Percentiles rank a stretch among this genome's conserved stretches.
These are phyloP conservation scores for Citropsis articulata DNA, from an alignment of 345 rosid genomes.

Conservation along the genomic window DNA sequence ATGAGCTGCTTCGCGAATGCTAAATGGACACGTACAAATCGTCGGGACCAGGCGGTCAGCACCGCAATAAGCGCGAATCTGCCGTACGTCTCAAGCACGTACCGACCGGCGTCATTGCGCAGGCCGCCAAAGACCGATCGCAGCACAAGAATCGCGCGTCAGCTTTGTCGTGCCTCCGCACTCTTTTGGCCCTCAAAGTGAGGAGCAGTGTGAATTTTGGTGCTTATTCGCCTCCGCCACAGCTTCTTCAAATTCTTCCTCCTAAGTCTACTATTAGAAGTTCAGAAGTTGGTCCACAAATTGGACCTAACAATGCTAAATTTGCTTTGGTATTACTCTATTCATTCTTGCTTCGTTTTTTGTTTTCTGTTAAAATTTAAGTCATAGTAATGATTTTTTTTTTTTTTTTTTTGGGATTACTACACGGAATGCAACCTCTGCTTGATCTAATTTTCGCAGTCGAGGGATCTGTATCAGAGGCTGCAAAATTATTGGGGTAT, in stretches of 20 bases:
- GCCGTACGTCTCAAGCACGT: conserved; percentile 85
- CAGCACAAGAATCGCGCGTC: conserved; percentile 91
- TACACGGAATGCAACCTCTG: conserved; percentile 88
- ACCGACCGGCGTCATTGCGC: conserved; percentile 84
- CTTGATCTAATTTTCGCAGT: conserved; percentile 68
- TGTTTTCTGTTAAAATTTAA: not conserved
- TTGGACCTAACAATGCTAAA: conserved; percentile 89
- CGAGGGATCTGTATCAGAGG: conserved; percentile 82
- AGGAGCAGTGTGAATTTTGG: conserved; percentile 62
- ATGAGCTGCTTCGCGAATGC: conserved; percentile 76
- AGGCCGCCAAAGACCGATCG: conserved; percentile 86
- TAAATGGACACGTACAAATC: conserved; percentile 63
- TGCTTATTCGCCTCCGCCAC: conserved; percentile 59
- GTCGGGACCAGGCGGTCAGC: conserved; percentile 95
- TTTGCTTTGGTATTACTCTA: too few species aligned
- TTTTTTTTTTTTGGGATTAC: too few species aligned
- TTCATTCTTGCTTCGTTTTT: not conserved
- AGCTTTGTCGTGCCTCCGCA: conserved; percentile 74
- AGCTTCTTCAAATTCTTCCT: conserved; percentile 91
- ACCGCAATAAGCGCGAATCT: conserved; percentile 93
- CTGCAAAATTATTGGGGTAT: conserved; percentile 74
- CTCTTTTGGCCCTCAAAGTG: conserved; percentile 76
- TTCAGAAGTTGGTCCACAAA: conserved; percentile 65
- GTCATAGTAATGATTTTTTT: not conserved
- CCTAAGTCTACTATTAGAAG: conserved; percentile 65